Evolutionary conservation across 345 rosid genomes (phyloP), one percentile per base, ranked within the genome.

Genomic region (Syzygium oleosum): DNA sequence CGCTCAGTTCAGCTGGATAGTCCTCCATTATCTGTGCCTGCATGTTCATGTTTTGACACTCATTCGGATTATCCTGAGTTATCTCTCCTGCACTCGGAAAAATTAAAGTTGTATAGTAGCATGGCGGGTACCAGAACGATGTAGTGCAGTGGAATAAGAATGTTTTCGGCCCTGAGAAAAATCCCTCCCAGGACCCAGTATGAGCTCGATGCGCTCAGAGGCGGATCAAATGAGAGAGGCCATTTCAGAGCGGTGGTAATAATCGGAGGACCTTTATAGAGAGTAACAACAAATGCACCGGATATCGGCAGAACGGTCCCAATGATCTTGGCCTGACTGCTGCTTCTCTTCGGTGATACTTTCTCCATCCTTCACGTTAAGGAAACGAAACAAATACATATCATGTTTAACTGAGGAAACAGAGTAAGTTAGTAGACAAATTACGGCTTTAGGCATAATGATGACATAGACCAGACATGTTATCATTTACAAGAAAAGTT

Each of bases 21-120:
- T 94, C 97, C 91, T 92, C 92, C 97, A 98, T 94, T 83, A 95
- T 94, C 88, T 95, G 96, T 51, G 96, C 89, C 98, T 97, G 94
- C 80, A 84, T 31, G 85, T 38, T 85, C 78, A 87, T 83, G 25
- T 77, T 54, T 12, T 84, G 65, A 51, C 31, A 68, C 85, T 7
- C 34, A 49, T 31, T 58, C 2, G 13, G n/a, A 52, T 85, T 5
- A 77, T 54, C 41, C 41, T 15, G n/a, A 59, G 88, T 92, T 87
- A 78, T 87, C 86, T 88, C 91, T 89, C 22, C 7, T 14, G 78
- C 19, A 34, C 78, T 16, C 11, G 5, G 78, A 31, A 31, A 65
- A 65, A 19, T 65, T 65, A 5, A 31, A 65, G 41, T 65, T 65
- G 78, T 7, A 4, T 16, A 31, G 41, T 29, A 15, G 38, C 41